Evolutionary conservation across 768 basidiomycete genomes (phyloP).

Genomic region (Kwoniella botswanensis): DNA sequence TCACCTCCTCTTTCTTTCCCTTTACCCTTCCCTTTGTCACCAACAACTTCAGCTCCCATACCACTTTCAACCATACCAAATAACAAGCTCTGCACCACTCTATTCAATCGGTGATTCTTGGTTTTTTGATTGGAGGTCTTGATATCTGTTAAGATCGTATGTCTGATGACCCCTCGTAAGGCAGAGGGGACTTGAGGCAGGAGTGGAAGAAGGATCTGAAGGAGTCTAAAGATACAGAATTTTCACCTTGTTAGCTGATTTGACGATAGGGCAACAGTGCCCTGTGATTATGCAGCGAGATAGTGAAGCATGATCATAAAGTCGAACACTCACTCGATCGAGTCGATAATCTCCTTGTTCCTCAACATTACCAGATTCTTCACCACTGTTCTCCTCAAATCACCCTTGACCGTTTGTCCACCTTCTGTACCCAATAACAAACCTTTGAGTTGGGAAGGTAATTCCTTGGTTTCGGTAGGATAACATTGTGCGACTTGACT

Average conservation of each 20-base stretch:
- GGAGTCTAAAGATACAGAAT: slow-evolving; percentile 65
- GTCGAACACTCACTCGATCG: slow-evolving; percentile 74
- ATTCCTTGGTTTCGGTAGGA: slow-evolving; percentile 83
- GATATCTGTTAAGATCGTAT: slow-evolving; percentile 94
- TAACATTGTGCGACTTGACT: slow-evolving; percentile 94
- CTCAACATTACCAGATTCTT: slow-evolving; percentile 91
- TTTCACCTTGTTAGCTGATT: background rate
- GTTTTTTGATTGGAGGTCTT: slow-evolving; percentile 83
- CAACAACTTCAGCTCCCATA: slow-evolving; percentile 77
- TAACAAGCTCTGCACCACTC: slow-evolving; percentile 91
- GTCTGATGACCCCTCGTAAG: slow-evolving; percentile 82
- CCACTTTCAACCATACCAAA: slow-evolving; percentile 96
- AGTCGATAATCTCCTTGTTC: slow-evolving; percentile 89
- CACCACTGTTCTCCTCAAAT: slow-evolving; percentile 77
- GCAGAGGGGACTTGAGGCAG: slow-evolving; percentile 90
- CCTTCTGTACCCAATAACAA: slow-evolving; percentile 68
- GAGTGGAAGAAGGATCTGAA: slow-evolving; percentile 90
- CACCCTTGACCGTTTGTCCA: slow-evolving; percentile 42
- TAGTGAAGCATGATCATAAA: too few species aligned
- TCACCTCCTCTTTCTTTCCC: slow-evolving; percentile 68
- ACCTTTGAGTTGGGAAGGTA: slow-evolving; percentile 77
- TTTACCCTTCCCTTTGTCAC: slow-evolving; percentile 71
- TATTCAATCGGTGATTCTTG: slow-evolving; percentile 94
- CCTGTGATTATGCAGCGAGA: background rate
- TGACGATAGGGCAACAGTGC: background rate